phyloP scores from a whole-genome alignment of 2,329 filamentous ascomycete species.

The Golovinomyces cichoracearum region DNA sequence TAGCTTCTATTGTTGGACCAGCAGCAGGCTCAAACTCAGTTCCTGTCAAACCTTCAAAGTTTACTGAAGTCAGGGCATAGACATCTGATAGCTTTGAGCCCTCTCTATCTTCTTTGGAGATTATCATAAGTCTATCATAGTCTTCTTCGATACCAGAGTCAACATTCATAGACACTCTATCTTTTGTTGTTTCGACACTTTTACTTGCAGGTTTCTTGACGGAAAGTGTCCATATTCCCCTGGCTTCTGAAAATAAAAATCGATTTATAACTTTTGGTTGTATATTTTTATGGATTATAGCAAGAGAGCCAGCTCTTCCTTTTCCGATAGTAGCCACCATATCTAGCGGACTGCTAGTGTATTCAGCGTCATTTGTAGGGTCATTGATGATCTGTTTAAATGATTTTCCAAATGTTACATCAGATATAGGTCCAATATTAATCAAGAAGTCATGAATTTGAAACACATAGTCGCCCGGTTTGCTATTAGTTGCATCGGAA shows the following conservation, averaged over 20 bases:
- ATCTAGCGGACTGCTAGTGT: conserved; percentile 30
- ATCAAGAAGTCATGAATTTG: conserved; percentile 49
- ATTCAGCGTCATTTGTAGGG: conserved; percentile 20
- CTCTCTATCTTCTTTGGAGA: conserved; percentile 37
- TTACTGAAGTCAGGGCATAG: conserved; percentile 45
- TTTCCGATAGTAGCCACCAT: conserved; percentile 36
- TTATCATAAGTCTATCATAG: conserved; percentile 59
- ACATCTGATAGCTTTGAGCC: conserved; percentile 56
- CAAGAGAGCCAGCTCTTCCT: conserved; percentile 41
- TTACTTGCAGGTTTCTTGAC: conserved; percentile 42
- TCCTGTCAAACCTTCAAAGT: conserved; percentile 48
- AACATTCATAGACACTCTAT: conserved; percentile 22
- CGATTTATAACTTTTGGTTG: conserved; percentile 44
- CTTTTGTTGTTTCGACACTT: conserved; percentile 22
- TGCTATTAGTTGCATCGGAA: conserved; percentile 16
- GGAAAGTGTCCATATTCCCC: conserved; percentile 57
- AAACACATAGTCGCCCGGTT: conserved; percentile 43
- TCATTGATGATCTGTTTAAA: conserved; percentile 20
- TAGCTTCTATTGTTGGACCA: conserved; percentile 64
- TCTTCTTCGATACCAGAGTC: conserved; percentile 29
- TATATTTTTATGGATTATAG: conserved; percentile 52
- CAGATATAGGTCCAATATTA: conserved; percentile 56
- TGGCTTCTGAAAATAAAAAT: conserved; percentile 45
- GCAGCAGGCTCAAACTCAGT: conserved; percentile 83
- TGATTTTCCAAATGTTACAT: conserved; percentile 41